Evolutionary conservation across 2,329 filamentous ascomycete genomes (phyloP).

Genomic region (Fusarium newnesense): DNA sequence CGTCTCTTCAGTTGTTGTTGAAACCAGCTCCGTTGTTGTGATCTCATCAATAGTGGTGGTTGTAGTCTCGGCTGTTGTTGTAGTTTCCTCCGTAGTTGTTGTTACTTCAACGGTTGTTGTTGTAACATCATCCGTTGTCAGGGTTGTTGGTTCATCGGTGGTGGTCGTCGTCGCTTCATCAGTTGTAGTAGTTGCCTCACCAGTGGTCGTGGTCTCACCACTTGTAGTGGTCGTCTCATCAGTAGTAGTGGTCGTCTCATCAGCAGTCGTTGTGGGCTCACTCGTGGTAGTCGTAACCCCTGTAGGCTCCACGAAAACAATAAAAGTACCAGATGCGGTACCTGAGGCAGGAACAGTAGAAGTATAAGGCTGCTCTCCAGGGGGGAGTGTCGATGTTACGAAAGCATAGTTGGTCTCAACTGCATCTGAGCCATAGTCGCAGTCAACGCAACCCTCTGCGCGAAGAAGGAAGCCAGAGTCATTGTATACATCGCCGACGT

Average conservation of each 20-base stretch:
- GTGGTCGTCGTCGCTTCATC: no score
- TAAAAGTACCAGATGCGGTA: accelerated
- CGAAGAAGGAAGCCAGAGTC: not conserved
- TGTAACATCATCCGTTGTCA: accelerated
- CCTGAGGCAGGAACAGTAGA: not conserved
- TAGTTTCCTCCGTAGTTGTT: not conserved
- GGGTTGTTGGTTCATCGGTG: no score
- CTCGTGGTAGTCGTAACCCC: not conserved
- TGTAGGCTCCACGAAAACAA: not conserved
- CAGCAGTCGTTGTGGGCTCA: not conserved
- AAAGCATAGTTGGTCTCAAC: not conserved
- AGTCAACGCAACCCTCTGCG: not conserved
- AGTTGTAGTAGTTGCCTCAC: no score
- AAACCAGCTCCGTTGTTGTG: not conserved
- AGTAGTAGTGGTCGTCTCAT: not conserved
- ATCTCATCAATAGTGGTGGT: not conserved
- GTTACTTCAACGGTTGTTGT: not conserved
- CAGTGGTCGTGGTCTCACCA: not conserved
- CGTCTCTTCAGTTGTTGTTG: not conserved
- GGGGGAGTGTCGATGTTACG: not conserved
- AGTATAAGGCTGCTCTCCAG: not conserved
- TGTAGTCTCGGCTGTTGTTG: not conserved
- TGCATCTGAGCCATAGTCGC: not conserved
- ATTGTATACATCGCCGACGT: not conserved
- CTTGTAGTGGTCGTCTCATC: not conserved